phyloP scores from a whole-genome alignment of 257 asterid species.

The Nicotiana benthamiana region DNA sequence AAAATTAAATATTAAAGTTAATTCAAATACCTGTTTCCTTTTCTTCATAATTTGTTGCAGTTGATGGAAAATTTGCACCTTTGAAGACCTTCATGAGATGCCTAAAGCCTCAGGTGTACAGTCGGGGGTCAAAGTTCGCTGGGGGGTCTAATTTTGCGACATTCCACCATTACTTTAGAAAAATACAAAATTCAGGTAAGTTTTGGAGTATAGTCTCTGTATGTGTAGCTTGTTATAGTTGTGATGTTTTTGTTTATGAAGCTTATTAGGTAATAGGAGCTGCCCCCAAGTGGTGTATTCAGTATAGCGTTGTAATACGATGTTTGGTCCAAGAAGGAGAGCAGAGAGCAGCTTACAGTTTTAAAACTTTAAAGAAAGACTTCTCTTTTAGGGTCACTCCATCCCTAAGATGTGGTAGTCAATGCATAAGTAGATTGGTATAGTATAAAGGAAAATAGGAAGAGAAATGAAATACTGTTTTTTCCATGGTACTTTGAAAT shows the following conservation, averaged over 20 bases:
- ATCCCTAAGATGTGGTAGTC: neutral
- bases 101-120: slow-evolving; percentile 11
- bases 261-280: neutral
- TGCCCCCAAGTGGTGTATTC: neutral
- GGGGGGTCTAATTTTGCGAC: slow-evolving; percentile 10
- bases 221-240: neutral
- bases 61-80: slow-evolving; percentile 13
- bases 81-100: slow-evolving; percentile 11
- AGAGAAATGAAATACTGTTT: neutral
- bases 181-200: slow-evolving; percentile 18
- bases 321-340: neutral
- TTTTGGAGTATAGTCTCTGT: neutral
- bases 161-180: slow-evolving; percentile 10
- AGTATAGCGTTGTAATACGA: neutral
- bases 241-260: neutral
- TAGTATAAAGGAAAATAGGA: neutral
- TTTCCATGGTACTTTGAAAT: neutral
- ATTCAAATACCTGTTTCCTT: neutral
- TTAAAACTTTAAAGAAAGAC: neutral
- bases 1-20: too few species aligned
- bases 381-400: neutral
- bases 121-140: slow-evolving; percentile 1
- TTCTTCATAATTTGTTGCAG: neutral
- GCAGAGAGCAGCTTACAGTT: neutral
- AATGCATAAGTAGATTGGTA: neutral